Conservation (phyloP, 1,284 basidiomycete species). For the Ceratobasidium sp. region DNA sequence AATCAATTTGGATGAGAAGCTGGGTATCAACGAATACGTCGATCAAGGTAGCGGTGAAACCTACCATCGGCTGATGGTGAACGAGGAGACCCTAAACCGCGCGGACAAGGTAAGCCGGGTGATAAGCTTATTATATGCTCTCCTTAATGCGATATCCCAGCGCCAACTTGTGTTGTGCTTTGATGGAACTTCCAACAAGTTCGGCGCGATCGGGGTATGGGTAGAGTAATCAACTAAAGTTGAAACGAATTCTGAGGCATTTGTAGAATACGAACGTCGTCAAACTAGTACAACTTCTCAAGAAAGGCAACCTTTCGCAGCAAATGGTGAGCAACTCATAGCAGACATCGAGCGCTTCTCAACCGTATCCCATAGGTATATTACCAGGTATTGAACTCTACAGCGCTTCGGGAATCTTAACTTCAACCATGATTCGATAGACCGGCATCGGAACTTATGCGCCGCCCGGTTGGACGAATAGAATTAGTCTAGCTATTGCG, state of each 20-base stretch:
- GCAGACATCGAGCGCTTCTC: background rate
- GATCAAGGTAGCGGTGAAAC: slow-evolving; percentile 5
- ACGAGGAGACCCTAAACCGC: background rate
- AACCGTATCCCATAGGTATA: background rate
- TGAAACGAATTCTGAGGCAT: background rate
- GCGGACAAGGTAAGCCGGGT: slow-evolving; percentile 8
- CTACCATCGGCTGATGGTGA: background rate
- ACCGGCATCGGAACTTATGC: no score
- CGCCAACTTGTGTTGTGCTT: slow-evolving; percentile 51
- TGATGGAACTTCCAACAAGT: slow-evolving; percentile 49
- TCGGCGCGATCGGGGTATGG: slow-evolving; percentile 36
- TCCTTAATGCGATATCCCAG: no score
- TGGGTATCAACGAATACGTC: slow-evolving; percentile 2
- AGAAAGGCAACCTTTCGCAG: slow-evolving; percentile 42
- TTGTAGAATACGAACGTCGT: slow-evolving; percentile 32
- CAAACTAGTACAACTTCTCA: slow-evolving; percentile 45
- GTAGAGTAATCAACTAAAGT: no score
- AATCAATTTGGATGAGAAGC: slow-evolving; percentile 12
- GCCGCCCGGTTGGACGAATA: no score
- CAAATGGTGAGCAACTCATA: slow-evolving; percentile 32
- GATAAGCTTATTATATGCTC: no score
- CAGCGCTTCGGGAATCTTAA: no score
- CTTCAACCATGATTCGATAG: no score
- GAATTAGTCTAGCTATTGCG: no score
- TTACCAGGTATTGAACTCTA: no score